These are phyloP conservation scores for Babesia caballi DNA, from an alignment of 169 alveolate genomes.

Conservation along the genomic window DNA sequence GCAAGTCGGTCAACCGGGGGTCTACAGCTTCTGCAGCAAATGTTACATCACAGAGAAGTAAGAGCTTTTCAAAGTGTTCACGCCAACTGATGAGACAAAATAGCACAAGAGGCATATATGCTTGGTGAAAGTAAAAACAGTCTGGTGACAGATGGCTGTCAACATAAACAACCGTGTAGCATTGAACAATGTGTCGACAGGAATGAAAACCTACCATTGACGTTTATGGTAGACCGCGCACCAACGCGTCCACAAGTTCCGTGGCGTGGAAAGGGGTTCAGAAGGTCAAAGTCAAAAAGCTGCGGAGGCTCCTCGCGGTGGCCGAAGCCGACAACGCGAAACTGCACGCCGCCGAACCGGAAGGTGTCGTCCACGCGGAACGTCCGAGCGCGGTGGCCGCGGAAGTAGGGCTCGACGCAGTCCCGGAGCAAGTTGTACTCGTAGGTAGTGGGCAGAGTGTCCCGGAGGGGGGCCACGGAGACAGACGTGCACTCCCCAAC, in stretches of 20 bases:
- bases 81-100: neutral
- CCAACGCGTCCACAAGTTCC: conserved; percentile 40
- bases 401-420: conserved; percentile 67
- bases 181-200: too few relatives aligned
- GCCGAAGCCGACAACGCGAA: conserved; percentile 64
- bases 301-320: neutral
- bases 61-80: neutral
- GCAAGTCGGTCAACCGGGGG: conserved; percentile 38
- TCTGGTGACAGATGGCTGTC: too few relatives aligned
- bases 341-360: conserved; percentile 71
- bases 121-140: neutral
- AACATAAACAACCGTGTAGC: too few relatives aligned
- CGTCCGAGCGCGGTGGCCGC: conserved; percentile 51
- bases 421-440: conserved; percentile 67
- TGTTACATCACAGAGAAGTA: neutral
- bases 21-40: conserved; percentile 18
- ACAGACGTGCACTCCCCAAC: conserved; percentile 67
- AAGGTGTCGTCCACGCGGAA: conserved; percentile 65
- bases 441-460: conserved; percentile 73
- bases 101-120: neutral
- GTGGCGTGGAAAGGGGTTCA: neutral
- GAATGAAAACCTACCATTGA: conserved; percentile 21
- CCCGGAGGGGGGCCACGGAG: conserved; percentile 69
- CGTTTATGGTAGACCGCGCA: neutral
- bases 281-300: neutral